Evolutionary conservation across 768 basidiomycete species (phyloP), one percentile per base, ranked within the genome.

Genomic region (Tremella fuciformis): DNA sequence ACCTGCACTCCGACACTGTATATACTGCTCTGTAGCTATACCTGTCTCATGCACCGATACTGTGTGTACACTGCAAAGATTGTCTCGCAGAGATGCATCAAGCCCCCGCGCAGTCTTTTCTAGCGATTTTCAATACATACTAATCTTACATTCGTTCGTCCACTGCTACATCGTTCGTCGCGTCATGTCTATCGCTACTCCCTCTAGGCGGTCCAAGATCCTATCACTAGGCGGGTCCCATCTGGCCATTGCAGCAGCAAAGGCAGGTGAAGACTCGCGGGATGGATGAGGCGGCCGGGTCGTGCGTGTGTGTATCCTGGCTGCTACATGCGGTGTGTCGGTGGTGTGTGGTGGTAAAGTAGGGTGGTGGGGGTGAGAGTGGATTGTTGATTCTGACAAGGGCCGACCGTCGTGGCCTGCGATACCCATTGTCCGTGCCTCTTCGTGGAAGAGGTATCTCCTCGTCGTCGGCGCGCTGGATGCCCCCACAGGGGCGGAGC

Each of bases 211-310:
- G 64, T 68, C 69, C 66, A 71, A 72, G 73, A 76, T 76, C 75
- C 75, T 76, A 76, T 76, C 75, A 63, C 75, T 75, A 73, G 75
- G 75, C 73, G 72, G 62, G 62, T 60, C 53, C 62, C 25, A 40
- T 39, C 22, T 40, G 40, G 49, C 34, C 40, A 41, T 48, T 42
- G 46, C 47, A 37, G 47, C n/a, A 22, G 19, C 41, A 55, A 40
- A 60, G 24, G 25, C 25, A 24, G 29, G 49, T 18, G 41, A 26
- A 55, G 47, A 59, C 40, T 69, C 61, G 72, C 75, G 75, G 75
- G 75, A 76, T 76, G 75, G 73, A 76, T 76, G 75, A 76, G 75
- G 75, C 75, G 75, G 75, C 70, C 70, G 57, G 51, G 53, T 47
- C 41, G 55, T 46, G 53, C 38, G 22, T 34, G 34, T 34, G 22